Conservation (phyloP, 371 early-diverging fungal species). For the Polyrhizophydium stewartii region DNA sequence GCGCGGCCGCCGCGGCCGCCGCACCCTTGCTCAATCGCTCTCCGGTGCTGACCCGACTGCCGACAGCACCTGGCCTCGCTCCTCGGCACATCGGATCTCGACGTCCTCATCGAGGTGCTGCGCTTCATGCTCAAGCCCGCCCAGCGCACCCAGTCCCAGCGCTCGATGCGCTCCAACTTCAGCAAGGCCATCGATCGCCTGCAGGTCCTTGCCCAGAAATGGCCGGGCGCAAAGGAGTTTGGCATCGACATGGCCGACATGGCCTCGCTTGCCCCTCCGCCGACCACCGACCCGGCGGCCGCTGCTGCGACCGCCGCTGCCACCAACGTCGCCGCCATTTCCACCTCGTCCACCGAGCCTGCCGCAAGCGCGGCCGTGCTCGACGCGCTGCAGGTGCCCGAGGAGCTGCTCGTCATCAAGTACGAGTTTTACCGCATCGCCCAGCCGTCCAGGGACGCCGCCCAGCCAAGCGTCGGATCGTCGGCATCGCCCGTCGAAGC, state of each 20-base stretch:
- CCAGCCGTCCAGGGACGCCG: background rate
- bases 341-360: too few relatives aligned
- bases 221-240: constrained; percentile 15
- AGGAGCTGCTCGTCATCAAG: constrained; percentile 5
- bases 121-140: constrained; percentile 75
- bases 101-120: constrained; percentile 66
- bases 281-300: background rate
- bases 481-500: background rate
- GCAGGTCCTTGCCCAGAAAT: constrained; percentile 25
- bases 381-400: constrained; percentile 15
- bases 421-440: constrained; percentile 23
- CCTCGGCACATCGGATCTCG: constrained; percentile 67
- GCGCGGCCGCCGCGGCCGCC: too few relatives aligned
- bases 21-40: constrained; percentile 1
- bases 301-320: too few relatives aligned
- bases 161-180: constrained; percentile 61
- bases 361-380: background rate
- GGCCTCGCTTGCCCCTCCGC: background rate
- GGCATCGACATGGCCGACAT: background rate
- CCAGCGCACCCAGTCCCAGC: constrained; percentile 71
- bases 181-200: constrained; percentile 24
- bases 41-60: background rate
- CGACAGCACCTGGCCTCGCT: constrained; percentile 66
- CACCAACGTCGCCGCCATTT: too few relatives aligned
- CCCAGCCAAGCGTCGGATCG: background rate